These are phyloP conservation scores for Penicillium odoratum DNA, from an alignment of 495 filamentous ascomycete genomes.

Conservation along the genomic window DNA sequence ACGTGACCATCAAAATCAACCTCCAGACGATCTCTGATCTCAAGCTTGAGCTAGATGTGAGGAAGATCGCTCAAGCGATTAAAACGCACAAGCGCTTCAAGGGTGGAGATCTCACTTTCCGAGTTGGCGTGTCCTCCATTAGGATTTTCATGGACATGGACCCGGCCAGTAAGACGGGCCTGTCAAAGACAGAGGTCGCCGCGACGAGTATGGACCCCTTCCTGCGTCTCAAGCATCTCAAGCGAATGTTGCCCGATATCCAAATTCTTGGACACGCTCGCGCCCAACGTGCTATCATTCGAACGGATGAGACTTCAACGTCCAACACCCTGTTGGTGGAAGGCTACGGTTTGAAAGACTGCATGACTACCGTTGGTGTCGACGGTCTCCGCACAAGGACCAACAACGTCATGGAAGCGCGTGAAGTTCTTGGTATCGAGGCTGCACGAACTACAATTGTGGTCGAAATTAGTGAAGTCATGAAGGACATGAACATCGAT, in stretches of 20 bases:
- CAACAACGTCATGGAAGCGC: constrained; percentile 90
- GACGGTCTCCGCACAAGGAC: constrained; percentile 68
- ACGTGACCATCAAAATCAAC: constrained; percentile 75
- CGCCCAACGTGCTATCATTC: constrained; percentile 84
- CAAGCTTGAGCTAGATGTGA: constrained; percentile 69
- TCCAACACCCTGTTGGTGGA: constrained; percentile 79
- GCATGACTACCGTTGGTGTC: constrained; percentile 91
- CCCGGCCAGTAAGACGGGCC: constrained; percentile 50
- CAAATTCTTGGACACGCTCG: constrained; percentile 85
- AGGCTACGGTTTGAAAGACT: constrained; percentile 84
- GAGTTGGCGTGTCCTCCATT: constrained; percentile 52
- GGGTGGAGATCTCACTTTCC: constrained; percentile 53
- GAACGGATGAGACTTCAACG: constrained; percentile 62
- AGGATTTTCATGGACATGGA: constrained; percentile 57
- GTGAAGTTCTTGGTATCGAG: constrained; percentile 94
- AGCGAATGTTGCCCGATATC: constrained; percentile 75
- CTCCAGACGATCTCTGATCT: constrained; percentile 71
- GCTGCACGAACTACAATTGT: constrained; percentile 85
- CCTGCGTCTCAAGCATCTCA: constrained; percentile 78
- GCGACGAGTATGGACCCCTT: constrained; percentile 66
- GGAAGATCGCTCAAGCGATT: constrained; percentile 72
- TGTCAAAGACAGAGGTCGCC: constrained; percentile 57
- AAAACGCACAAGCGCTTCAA: constrained; percentile 76
- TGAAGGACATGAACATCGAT: constrained; percentile 93
- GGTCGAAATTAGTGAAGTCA: constrained; percentile 75